Evolutionary conservation across 371 early-diverging fungal species (phyloP).

Genomic region (Blakeslea trispora): DNA sequence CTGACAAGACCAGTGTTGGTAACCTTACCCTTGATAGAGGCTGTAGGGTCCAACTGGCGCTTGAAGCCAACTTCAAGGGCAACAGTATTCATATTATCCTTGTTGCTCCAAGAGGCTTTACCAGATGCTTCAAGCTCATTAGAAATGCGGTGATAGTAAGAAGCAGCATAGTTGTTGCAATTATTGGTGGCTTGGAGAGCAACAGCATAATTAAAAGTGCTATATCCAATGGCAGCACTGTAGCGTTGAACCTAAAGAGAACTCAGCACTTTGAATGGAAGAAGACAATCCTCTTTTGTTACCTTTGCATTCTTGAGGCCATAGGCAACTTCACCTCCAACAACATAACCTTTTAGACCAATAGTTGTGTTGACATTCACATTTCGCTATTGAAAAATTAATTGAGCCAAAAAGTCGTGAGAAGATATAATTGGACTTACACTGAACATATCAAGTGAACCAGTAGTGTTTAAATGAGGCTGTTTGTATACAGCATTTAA

Average conservation of each 20-base stretch:
- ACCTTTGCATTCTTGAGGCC: conserved; percentile 82
- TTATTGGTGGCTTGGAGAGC: conserved; percentile 81
- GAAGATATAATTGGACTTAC: conserved; percentile 17
- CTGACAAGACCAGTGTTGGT: conserved; percentile 93
- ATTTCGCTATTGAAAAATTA: conserved; percentile 32
- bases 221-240: conserved; percentile 85
- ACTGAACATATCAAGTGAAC: conserved; percentile 50
- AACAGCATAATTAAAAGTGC: conserved; percentile 84
- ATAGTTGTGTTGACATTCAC: conserved; percentile 51
- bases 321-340: conserved; percentile 93
- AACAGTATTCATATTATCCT: conserved; percentile 66
- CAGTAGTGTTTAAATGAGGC: conserved; percentile 51
- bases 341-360: conserved; percentile 82
- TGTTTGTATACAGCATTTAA: conserved; percentile 49
- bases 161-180: conserved; percentile 78
- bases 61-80: conserved; percentile 95
- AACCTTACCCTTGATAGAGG: conserved; percentile 96
- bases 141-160: conserved; percentile 95
- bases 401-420: too few relatives aligned
- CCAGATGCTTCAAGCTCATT: conserved; percentile 90
- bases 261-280: neutral
- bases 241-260: conserved; percentile 69
- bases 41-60: conserved; percentile 83
- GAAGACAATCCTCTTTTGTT: conserved; percentile 12
- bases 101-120: conserved; percentile 88